Evolutionary conservation across 2,329 filamentous ascomycete genomes (phyloP), one percentile per base, ranked within the genome.

Genomic region (Diaporthe australafricana): DNA sequence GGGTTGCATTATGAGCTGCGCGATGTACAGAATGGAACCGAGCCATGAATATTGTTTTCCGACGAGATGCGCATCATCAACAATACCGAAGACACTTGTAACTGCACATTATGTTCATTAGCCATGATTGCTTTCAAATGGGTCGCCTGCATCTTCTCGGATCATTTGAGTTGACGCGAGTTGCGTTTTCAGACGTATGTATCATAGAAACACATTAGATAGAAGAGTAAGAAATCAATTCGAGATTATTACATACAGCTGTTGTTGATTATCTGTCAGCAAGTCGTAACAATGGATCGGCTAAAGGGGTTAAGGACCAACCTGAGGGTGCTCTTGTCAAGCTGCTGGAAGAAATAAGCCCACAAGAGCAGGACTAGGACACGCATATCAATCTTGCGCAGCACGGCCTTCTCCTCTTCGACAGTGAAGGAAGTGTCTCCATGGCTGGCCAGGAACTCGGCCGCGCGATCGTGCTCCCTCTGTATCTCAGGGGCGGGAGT

Each of bases 1-100:
- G 1, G 88, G 87, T 75, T 91, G 88, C 82, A 89, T 87, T 16
- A 89, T 80, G 11, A 91, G 83, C 76, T 90, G 88, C 0, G 88
- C 88, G n/a, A 90, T 80, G 75, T 88, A 91, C 17, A 91, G 81
- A 66, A 91, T 86, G 1, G 88, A 90, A 0, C 88, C 87, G 0
- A 91, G 85, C 89, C 89, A 91, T 1, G 89, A 90, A 75, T 83
- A 85, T 69, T 88, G 81, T 40, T 83, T 78, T 22, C 83, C 85
- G n/a, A 82, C 79, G 9, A 88, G 81, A 40, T 85, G 75, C 0
- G 86, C 84, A 72, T 87, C 85, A 42, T 83, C 79, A 27, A 82
- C 79, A 42, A 89, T 78, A 3, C 86, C 86, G 73, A 87, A 87
- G 74, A 87, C 84, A 70, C 12, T 85, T 84, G 68, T 86, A 86